A percentile compares a stretch with the other conserved stretches of the same genome.
phyloP scores from a whole-genome alignment of 2,329 filamentous ascomycete genomes.

The Colletotrichum cuscutae region DNA sequence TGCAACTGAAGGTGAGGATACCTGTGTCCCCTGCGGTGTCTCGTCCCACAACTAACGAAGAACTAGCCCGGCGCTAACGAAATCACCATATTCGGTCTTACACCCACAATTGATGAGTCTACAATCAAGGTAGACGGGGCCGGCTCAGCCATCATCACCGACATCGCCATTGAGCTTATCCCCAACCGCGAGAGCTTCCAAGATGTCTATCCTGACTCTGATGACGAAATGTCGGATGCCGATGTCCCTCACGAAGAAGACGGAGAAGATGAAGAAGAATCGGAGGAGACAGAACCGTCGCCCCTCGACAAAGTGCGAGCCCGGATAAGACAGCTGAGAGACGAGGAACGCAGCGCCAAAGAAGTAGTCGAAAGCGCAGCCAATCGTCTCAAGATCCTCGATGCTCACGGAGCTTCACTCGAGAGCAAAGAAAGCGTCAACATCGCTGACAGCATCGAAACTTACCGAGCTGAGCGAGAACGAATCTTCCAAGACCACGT shows the following conservation, averaged over 20 bases:
- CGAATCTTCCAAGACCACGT: constrained; percentile 54
- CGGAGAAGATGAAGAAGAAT: constrained; percentile 35
- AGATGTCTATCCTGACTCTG: constrained; percentile 62
- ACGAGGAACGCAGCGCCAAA: constrained; percentile 42
- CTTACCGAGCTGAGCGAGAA: constrained; percentile 55
- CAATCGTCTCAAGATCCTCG: constrained; percentile 53
- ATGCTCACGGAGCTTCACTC: constrained; percentile 50
- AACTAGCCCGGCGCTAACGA: constrained; percentile 66
- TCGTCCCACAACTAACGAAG: constrained; percentile 57
- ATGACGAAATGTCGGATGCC: constrained; percentile 47
- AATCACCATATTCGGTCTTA: constrained; percentile 66
- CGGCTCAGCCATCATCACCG: constrained; percentile 66
- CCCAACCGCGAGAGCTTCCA: constrained; percentile 65
- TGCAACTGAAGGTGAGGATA: constrained; percentile 55
- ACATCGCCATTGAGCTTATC: constrained; percentile 70
- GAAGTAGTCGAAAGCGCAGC: constrained; percentile 47
- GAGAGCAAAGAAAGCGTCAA: constrained; percentile 45
- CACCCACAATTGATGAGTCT: constrained; percentile 65
- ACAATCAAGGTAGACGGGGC: constrained; percentile 71
- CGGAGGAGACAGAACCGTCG: constrained; percentile 36
- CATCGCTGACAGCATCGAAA: constrained; percentile 50
- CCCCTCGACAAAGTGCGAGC: constrained; percentile 43
- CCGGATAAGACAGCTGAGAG: constrained; percentile 44
- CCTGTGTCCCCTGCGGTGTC: constrained; percentile 51
- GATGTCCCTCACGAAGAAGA: constrained; percentile 28